Base-by-base conservation (phyloP, 1,284 basidiomycete species). In the Coriolopsis trogii region DNA sequence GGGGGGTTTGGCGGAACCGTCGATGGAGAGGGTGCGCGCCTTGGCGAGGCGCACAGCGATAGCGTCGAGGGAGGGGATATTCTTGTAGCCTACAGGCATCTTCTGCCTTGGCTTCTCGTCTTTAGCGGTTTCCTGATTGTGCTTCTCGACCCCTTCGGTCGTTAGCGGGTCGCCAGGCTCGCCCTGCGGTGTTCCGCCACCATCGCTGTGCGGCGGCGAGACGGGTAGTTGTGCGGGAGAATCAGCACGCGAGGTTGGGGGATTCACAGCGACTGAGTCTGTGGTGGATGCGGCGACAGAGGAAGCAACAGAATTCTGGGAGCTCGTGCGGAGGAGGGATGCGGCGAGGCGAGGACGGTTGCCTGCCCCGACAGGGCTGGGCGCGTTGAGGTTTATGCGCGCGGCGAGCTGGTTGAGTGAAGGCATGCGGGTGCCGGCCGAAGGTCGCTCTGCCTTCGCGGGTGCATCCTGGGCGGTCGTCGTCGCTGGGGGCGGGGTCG, bases 351-450 rank as follows among this genome's bases (percentile, higher is more conserved):
- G 83, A 1, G 88, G 87, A 33, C 88, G 82, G 36, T 73, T 68
- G 20, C 76, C 73, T 21, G 68, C 61, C 28, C 67, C 63, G 23
- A 69, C 65, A n/a, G 73, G 50, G 7, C 75, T 65, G 41, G 70
- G 41, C 10, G 71, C 55, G 45, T 72, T 79, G 47, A 77, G 69
- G 63, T 77, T 82, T 65, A 90, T 87, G 47, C 86, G 82, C 2
- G 88, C 88, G 3, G 87, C 89, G 45, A 91, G 82, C 69, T 90
- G 86, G 70, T 89, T 87, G 13, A 91, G 77, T n/a, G 88, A 89
- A 0, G 87, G 87, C 40, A 85, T 73, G 33, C 85, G 79, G 10
- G 65, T 26, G 21, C 64, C 63, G 5, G 69, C 20, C 7, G 59
- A 46, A 16, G 70, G 49, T 18, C 73, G 68, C 47, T 79, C 76